Base-by-base conservation (phyloP, 2,329 filamentous ascomycete genomes). In the Talaromyces pinophilus region DNA sequence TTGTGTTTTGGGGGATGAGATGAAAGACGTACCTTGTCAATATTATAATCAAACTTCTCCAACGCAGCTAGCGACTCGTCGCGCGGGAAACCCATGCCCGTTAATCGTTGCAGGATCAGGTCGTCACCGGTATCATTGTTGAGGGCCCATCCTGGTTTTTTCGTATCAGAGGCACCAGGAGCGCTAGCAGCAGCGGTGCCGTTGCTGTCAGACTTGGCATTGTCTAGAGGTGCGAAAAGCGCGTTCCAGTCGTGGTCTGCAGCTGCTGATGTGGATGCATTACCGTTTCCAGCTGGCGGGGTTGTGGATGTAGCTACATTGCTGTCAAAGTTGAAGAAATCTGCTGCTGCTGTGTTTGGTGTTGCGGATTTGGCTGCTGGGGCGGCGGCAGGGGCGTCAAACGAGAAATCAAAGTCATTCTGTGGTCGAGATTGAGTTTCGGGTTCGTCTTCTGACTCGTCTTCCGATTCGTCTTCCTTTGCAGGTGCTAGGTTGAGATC, bases 11-110 rank as follows among this genome's bases (percentile, higher is more conserved):
- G n/a, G 42, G 17, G 17, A 17, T 3, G 40, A 8, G 17, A n/a
- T 15, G 38, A 25, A 11, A 33, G 19, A 62, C 82, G 81, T 81
- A 97, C 94, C 87, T 92, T 92, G 80, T 97, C 93, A 76, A 97
- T 85, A 78, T 97, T 95, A 80, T 98, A 97, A 81, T 98, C 93
- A 77, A 91, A 97, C 78, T 94, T 93, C 83, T 98, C 94, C 75
- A 98, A 81, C 28, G 95, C 94, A 60, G 84, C 83, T 42, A 97
- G 81, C 17, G 92, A 91, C 61, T 92, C 88, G 7, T 84, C 82
- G 35, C 94, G 85, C 4, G 87, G 80, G 76, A 96, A 98, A 0
- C 94, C 94, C 93, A 98, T 97, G 10, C 87, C 85, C 0, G 92
- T 96, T 74, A 98, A 78, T 71, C 93, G 89, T 83, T 96, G 96